Conservation (phyloP, 2,329 filamentous ascomycete species). For the Emergomyces africanus region DNA sequence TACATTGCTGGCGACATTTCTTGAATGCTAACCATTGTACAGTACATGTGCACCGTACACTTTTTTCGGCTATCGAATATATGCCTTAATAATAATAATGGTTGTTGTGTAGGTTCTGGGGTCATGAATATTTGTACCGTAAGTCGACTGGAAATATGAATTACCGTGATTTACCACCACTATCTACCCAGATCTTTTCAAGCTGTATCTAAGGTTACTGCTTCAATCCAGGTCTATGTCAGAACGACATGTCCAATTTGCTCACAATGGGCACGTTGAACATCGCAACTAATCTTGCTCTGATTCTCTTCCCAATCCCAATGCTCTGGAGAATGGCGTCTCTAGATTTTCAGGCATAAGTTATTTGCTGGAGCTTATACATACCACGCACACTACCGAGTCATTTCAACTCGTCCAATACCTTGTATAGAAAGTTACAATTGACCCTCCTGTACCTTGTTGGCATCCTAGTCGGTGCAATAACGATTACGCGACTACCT, state of each 20-base stretch:
- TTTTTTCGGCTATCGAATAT: not conserved
- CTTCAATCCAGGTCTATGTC: constrained; percentile 7
- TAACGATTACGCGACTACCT: constrained; percentile 11
- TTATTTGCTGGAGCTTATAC: not conserved
- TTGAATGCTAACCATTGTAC: constrained; percentile 9
- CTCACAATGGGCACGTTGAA: constrained; percentile 9
- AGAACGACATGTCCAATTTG: constrained; percentile 8
- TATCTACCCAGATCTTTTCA: not conserved
- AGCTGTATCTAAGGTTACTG: not conserved
- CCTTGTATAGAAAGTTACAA: constrained; percentile 8
- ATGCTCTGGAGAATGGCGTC: constrained; percentile 11
- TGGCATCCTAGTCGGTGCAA: constrained; percentile 8
- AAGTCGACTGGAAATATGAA: not conserved
- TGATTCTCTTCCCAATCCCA: constrained; percentile 12
- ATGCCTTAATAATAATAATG: not conserved
- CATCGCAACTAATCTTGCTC: constrained; percentile 10
- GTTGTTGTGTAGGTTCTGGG: not conserved
- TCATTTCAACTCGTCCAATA: not conserved
- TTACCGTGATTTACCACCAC: not conserved
- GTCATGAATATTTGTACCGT: not conserved
- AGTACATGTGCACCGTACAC: not conserved
- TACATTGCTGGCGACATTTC: constrained; percentile 7
- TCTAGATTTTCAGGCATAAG: constrained; percentile 9
- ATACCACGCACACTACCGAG: not conserved
- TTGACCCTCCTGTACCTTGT: constrained; percentile 10